These are phyloP conservation scores for Ustanciosporium gigantosporum DNA, from an alignment of 1,284 basidiomycete genomes.

Conservation along the genomic window DNA sequence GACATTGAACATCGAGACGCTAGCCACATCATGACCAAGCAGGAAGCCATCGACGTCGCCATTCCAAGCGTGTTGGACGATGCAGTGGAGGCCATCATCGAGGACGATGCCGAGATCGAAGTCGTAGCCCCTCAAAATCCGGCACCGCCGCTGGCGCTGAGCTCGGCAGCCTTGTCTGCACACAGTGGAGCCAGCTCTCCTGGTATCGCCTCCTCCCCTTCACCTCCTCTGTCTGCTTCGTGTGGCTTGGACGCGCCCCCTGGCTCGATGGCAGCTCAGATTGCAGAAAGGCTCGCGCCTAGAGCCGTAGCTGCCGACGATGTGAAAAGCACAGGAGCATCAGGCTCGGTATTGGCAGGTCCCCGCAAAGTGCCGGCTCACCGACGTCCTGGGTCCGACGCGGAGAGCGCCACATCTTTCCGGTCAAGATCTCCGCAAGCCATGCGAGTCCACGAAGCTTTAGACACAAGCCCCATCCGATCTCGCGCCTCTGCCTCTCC, in stretches of 20 bases:
- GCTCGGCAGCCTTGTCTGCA: constrained; percentile 40
- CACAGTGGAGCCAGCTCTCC: constrained; percentile 41
- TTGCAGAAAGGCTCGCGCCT: constrained; percentile 43
- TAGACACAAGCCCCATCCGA: constrained; percentile 27
- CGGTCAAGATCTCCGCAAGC: constrained; percentile 40
- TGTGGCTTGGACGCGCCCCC: constrained; percentile 45
- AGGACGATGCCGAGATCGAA: constrained; percentile 50
- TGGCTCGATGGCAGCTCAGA: constrained; percentile 51
- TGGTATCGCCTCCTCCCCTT: constrained; percentile 31
- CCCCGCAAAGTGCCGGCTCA: constrained; percentile 5
- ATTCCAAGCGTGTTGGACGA: constrained; percentile 57
- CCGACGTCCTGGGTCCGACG: constrained; percentile 38
- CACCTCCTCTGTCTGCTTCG: constrained; percentile 34
- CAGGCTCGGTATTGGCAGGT: neutral
- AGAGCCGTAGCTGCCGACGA: constrained; percentile 4
- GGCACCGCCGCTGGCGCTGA: constrained; percentile 38
- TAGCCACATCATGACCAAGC: constrained; percentile 45
- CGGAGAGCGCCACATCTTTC: constrained; percentile 19
- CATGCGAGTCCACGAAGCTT: constrained; percentile 7
- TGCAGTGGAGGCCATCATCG: constrained; percentile 55
- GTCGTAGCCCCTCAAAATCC: constrained; percentile 51
- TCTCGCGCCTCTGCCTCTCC: constrained; percentile 27
- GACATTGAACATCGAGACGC: constrained; percentile 56
- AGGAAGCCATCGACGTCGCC: constrained; percentile 56
- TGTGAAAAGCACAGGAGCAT: neutral